These are phyloP conservation scores for Hyphopichia buzzinii DNA, from an alignment of 1,139 yeast species.

Conservation along the genomic window DNA sequence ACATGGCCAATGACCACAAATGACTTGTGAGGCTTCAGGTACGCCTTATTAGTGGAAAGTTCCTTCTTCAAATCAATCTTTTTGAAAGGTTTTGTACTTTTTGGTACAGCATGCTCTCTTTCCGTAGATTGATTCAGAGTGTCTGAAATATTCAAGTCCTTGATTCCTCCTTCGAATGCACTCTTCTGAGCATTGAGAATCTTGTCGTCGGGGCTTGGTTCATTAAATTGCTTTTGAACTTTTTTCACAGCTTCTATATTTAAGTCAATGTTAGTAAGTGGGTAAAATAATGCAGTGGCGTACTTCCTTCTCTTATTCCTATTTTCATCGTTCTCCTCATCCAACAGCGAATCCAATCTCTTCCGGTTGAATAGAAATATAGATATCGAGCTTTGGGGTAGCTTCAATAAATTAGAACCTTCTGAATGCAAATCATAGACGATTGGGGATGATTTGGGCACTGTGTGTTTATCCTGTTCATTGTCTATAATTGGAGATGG, in stretches of 20 bases:
- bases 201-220: constrained; percentile 84
- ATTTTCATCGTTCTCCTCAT: constrained; percentile 11
- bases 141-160: constrained; percentile 23
- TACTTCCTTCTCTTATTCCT: constrained; percentile 23
- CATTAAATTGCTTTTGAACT: constrained; percentile 55
- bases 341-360: constrained; percentile 1
- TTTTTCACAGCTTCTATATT: constrained; percentile 42
- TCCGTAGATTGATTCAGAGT: constrained; percentile 18
- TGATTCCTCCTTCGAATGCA: constrained; percentile 45
- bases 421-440: background rate
- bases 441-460: background rate
- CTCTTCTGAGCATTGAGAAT: constrained; percentile 59
- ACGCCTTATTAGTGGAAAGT: constrained; percentile 30
- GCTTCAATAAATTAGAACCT: background rate
- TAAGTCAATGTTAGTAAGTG: constrained; percentile 48
- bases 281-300: constrained; percentile 22
- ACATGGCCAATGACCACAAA: constrained; percentile 95
- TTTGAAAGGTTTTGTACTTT: constrained; percentile 40
- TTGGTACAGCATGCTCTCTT: constrained; percentile 7
- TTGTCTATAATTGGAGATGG: no score
- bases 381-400: constrained; percentile 18
- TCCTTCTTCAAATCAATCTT: constrained; percentile 41
- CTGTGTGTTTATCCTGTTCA: no score
- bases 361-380: constrained; percentile 14
- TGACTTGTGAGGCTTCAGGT: constrained; percentile 62